These are phyloP conservation scores for Sclerotinia glacialis DNA, from an alignment of 2,329 filamentous ascomycete genomes.

Conservation along the genomic window DNA sequence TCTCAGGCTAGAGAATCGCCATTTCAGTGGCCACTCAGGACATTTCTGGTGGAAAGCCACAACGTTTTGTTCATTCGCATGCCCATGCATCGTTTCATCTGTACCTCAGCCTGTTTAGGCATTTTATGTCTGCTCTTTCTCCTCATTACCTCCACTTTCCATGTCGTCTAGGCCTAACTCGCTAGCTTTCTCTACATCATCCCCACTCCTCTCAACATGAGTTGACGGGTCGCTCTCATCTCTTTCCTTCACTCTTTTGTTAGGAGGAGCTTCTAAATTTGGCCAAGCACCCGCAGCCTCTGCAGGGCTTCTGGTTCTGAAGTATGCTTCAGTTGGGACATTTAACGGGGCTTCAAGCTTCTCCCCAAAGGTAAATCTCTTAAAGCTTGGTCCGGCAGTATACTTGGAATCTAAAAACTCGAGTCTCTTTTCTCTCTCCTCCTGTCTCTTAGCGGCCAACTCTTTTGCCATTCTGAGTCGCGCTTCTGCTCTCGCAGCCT, in stretches of 20 bases:
- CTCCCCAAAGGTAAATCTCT: not conserved
- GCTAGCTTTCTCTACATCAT: not conserved
- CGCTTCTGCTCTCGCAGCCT: not conserved
- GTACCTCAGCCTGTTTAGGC: not conserved
- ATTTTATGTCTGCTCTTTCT: not conserved
- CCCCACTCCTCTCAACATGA: not conserved
- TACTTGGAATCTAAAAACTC: not conserved
- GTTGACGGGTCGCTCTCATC: not conserved
- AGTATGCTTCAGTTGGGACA: not conserved
- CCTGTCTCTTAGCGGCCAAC: not conserved
- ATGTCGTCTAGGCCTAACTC: not conserved
- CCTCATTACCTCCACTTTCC: not conserved
- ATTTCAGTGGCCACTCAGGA: not conserved
- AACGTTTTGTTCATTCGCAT: not conserved
- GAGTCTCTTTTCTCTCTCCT: not conserved
- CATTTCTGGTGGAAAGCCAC: not conserved
- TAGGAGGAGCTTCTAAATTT: not conserved
- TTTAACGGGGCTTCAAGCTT: not conserved
- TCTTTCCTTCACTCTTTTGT: not conserved
- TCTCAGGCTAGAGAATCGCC: not conserved
- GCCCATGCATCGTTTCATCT: not conserved
- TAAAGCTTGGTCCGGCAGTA: not conserved
- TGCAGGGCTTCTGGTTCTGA: not conserved
- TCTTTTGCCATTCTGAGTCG: not conserved
- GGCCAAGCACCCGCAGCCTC: not conserved